Conservation (phyloP, 2,329 filamentous ascomycete species). For the Colletotrichum truncatum region DNA sequence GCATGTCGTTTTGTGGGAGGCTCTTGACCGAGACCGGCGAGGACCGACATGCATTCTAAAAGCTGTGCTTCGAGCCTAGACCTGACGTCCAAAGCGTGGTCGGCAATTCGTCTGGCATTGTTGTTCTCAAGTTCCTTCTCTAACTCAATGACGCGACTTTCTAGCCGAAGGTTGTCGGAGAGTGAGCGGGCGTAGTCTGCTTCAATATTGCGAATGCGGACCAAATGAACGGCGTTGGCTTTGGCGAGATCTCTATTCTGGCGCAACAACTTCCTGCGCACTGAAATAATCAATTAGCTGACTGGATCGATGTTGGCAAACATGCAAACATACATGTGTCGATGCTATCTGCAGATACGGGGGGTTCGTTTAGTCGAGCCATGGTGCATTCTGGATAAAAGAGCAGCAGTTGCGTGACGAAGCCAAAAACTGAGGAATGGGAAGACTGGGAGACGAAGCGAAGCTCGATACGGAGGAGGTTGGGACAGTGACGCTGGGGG, state of each 20-base stretch:
- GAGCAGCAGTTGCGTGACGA: conserved; percentile 1
- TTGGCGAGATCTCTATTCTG: conserved; percentile 87
- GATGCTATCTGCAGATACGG: conserved; percentile 72
- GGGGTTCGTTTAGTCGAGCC: conserved; percentile 83
- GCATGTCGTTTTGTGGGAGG: conserved; percentile 61
- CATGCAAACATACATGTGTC: conserved; percentile 70
- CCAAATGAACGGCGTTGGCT: conserved; percentile 79
- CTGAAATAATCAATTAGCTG: conserved; percentile 51
- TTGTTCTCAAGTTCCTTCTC: conserved; percentile 74
- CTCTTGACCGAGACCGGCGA: conserved; percentile 72
- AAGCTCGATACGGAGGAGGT: conserved; percentile 27
- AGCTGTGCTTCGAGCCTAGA: conserved; percentile 77
- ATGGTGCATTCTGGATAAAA: conserved; percentile 58
- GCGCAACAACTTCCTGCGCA: conserved; percentile 80
- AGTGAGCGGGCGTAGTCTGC: conserved; percentile 78
- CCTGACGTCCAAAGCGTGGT: conserved; percentile 76
- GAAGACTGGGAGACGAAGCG: conserved; percentile 4
- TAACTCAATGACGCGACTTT: conserved; percentile 74
- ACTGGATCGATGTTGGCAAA: conserved; percentile 2
- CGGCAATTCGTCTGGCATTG: conserved; percentile 65
- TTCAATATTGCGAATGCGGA: conserved; percentile 80
- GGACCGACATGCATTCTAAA: conserved; percentile 72
- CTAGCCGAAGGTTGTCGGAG: conserved; percentile 81
- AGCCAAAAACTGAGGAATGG: conserved; percentile 16
- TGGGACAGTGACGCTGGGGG: conserved; percentile 28